Evolutionary conservation across 2,329 filamentous ascomycete genomes (phyloP), one percentile per base, ranked within the genome.

Genomic region (Myriosclerotinia duriaeana): DNA sequence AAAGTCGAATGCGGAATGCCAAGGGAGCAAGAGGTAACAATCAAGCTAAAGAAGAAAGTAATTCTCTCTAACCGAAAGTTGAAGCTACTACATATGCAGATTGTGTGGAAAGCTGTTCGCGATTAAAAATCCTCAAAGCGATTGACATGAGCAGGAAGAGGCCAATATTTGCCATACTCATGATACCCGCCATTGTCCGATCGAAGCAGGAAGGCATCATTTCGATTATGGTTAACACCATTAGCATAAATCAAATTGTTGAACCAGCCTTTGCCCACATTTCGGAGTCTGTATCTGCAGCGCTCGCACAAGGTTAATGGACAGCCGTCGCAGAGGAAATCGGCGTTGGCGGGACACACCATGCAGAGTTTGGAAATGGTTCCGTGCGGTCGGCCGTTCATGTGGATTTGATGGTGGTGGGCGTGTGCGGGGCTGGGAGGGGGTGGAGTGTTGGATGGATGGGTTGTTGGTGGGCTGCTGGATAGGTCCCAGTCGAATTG

Each of bases 301-400:
- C n/a, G 17, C 17, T 60, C 58, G 30, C 58, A 60, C 8, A 60
- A 9, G 9, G 58, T 60, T 5, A 60, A 26, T 12, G 58, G 58
- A 60, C 58, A 60, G 14, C 30, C 58, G 8, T 60, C 58, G 44
- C 58, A 60, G 58, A 60, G 58, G 6, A 50, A 60, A 6, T 50
- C 11, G 0, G 58, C 34, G 11, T 14, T 14, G 1, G 44, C 30
- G 0, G 58, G 58, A 22, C 58, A 50, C 1, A 60, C 15, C 58
- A 60, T 60, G 34, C 58, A 60, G 58, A 48, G 38, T 50, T 60
- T 60, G 8, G 58, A 50, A 34, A 60, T 50, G 44, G 58, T 14
- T 3, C 44, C 20, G 8, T 60, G 44, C 0, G 44, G 58, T 7
- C 6, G 34, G 0, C 44, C 30, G 1, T 60, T 60, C 58, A 50